These are phyloP conservation scores for Leishmania gerbilli DNA, from an alignment of 208 protist species.

Conservation along the genomic window DNA sequence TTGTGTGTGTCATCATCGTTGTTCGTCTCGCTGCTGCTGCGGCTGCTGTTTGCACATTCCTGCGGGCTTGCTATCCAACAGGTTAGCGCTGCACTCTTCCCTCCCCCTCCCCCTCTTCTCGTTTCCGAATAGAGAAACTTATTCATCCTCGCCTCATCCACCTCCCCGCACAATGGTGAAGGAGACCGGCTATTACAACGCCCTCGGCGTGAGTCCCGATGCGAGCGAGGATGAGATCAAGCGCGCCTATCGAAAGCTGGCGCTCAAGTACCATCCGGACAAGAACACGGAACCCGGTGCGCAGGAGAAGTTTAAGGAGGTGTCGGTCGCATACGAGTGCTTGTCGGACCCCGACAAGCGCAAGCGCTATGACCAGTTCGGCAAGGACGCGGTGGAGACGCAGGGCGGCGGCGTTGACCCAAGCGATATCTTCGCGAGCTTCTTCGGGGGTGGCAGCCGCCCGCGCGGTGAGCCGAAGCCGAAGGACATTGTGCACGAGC, in stretches of 20 bases:
- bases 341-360: constrained; percentile 97
- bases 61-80: not conserved
- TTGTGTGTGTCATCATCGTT: not conserved
- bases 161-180: constrained; percentile 69
- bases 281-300: constrained; percentile 90
- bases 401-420: constrained; percentile 85
- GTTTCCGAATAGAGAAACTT: constrained; percentile 8
- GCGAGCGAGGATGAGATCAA: constrained; percentile 93
- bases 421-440: constrained; percentile 90
- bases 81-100: not conserved
- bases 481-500: constrained; percentile 95
- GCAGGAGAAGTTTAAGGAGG: constrained; percentile 94
- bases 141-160: constrained; percentile 5
- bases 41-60: not conserved
- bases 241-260: constrained; percentile 92
- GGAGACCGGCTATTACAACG: constrained; percentile 92
- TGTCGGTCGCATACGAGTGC: constrained; percentile 98
- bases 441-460: constrained; percentile 89
- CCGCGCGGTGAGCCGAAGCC: constrained; percentile 92
- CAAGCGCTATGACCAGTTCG: constrained; percentile 97
- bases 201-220: constrained; percentile 75
- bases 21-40: not conserved
- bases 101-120: not conserved
- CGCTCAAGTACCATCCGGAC: constrained; percentile 95
- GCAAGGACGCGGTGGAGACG: constrained; percentile 96